Percentiles rank a stretch among this genome's conserved stretches.
Conservation (phyloP, 1,284 basidiomycete genomes). For the Mycena citricolor region DNA sequence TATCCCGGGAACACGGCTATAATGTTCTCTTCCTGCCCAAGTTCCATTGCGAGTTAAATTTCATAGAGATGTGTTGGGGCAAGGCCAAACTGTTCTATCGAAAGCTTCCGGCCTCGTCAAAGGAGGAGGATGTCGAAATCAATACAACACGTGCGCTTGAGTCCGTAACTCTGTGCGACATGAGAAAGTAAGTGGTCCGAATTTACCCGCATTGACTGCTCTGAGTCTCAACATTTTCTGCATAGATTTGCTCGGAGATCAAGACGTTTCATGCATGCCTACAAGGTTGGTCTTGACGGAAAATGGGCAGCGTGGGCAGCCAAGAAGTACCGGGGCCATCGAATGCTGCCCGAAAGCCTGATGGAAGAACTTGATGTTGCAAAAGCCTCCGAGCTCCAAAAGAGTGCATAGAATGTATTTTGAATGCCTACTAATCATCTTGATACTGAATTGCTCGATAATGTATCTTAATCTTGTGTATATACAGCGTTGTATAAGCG, state of each 20-base stretch:
- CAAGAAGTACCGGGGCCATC: slow-evolving; percentile 25
- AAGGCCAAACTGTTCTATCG: slow-evolving; percentile 21
- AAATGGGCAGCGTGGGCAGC: slow-evolving; percentile 26
- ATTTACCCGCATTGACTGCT: slow-evolving; percentile 1
- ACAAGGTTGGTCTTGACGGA: slow-evolving; percentile 23
- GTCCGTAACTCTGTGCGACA: slow-evolving; percentile 19
- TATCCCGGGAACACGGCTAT: slow-evolving; percentile 9
- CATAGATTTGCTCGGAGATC: slow-evolving; percentile 15
- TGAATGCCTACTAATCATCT: too few relatives aligned
- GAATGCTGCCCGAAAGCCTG: slow-evolving; percentile 18
- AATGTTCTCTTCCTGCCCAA: slow-evolving; percentile 22
- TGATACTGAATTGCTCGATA: too few relatives aligned
- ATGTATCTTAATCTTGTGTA: too few relatives aligned
- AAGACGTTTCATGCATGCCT: slow-evolving; percentile 23
- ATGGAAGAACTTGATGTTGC: slow-evolving; percentile 23
- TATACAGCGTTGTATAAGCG: too few relatives aligned
- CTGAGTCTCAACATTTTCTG: neutral
- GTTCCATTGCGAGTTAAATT: slow-evolving; percentile 26
- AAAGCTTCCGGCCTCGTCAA: slow-evolving; percentile 17
- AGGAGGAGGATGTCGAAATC: slow-evolving; percentile 26
- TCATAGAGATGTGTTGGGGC: slow-evolving; percentile 24
- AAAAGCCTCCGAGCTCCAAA: too few relatives aligned
- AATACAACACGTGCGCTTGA: slow-evolving; percentile 22
- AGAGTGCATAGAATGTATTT: too few relatives aligned
- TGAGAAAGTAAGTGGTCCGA: slow-evolving; percentile 22